Conservation (phyloP, 140 eudicot genomes). For the Senecio squalidus region DNA sequence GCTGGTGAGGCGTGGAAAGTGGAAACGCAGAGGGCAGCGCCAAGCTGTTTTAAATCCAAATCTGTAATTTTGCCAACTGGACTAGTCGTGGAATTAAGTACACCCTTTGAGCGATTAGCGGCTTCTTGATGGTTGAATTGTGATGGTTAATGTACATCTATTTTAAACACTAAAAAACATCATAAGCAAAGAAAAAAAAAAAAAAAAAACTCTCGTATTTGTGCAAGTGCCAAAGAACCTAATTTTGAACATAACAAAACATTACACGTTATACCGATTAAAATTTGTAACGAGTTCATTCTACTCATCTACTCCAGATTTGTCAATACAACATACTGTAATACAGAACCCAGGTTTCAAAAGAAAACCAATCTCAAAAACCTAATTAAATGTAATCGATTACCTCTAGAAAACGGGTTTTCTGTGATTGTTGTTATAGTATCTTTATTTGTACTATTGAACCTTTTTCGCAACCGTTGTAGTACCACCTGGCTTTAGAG, state of each 20-base stretch:
- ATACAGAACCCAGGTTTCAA: conserved; percentile 7
- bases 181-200: no score
- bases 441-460: conserved; percentile 10
- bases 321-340: conserved; percentile 14
- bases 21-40: no score
- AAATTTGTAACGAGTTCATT: not conserved
- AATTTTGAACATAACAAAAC: not conserved
- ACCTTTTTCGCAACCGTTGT: conserved; percentile 22
- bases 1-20: no score
- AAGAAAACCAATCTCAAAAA: not conserved
- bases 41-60: no score
- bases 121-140: no score
- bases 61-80: no score
- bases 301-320: conserved; percentile 13
- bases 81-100: no score
- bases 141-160: no score
- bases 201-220: no score
- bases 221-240: not conserved
- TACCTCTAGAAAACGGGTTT: conserved; percentile 4
- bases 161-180: no score
- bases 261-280: not conserved
- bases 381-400: not conserved
- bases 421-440: not conserved
- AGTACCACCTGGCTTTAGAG: conserved; percentile 40
- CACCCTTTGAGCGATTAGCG: no score